phyloP scores from a whole-genome alignment of 176 grass and related monocot genomes.

The Triticum monococcum region DNA sequence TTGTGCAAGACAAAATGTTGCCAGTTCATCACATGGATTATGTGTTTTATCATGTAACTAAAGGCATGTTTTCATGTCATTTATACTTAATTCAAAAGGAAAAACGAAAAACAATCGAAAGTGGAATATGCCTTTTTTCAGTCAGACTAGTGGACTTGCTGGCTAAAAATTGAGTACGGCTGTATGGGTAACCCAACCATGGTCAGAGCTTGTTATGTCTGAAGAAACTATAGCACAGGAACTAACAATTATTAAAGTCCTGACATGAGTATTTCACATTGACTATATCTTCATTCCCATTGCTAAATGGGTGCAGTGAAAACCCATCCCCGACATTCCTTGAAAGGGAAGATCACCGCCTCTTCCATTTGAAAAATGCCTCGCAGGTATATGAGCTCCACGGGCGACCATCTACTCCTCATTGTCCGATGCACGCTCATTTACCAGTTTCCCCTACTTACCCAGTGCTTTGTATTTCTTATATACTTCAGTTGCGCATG shows the following conservation, averaged over 20 bases:
- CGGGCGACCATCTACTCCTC: neutral
- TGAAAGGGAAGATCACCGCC: conserved; percentile 34
- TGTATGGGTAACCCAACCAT: neutral
- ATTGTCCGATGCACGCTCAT: neutral
- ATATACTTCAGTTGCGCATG: conserved; percentile 60
- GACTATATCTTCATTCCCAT: conserved; percentile 2
- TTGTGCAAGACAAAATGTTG: neutral
- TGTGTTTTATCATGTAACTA: conserved; percentile 8
- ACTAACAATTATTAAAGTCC: neutral
- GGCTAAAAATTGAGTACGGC: neutral
- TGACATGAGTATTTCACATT: neutral
- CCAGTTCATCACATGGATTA: neutral
- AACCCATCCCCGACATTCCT: conserved; percentile 29
- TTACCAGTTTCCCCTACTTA: conserved; percentile 3
- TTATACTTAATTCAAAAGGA: neutral
- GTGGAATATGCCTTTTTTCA: neutral
- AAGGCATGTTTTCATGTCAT: neutral
- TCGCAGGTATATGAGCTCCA: conserved; percentile 51
- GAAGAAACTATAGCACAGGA: neutral
- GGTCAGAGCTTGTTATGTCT: neutral
- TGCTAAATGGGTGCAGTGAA: conserved; percentile 39
- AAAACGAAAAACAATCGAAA: neutral
- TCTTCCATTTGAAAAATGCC: conserved; percentile 89
- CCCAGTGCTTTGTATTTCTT: conserved; percentile 9
- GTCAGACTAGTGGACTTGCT: neutral